Percentiles rank a stretch among this genome's conserved stretches.
phyloP scores from a whole-genome alignment of 2,329 filamentous ascomycete species.

The Fonsecaea multimorphosa region DNA sequence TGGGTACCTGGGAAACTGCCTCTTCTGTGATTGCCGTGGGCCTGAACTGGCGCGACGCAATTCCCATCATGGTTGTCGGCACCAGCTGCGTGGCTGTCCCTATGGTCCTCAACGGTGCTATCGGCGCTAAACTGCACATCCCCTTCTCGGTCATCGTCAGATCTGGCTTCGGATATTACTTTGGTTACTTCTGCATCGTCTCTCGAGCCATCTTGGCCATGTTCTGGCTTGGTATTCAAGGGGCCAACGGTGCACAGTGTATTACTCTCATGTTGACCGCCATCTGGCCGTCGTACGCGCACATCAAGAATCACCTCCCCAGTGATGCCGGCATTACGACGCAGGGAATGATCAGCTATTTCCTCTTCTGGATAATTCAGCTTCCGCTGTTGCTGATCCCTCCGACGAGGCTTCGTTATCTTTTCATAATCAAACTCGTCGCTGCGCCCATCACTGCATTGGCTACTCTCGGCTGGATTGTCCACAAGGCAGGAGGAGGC shows the following conservation, averaged over 20 bases:
- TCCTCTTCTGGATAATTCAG: constrained; percentile 64
- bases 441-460: constrained; percentile 45
- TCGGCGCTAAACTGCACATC: constrained; percentile 53
- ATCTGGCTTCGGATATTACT: constrained; percentile 64
- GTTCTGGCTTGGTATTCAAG: constrained; percentile 58
- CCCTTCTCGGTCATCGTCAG: constrained; percentile 65
- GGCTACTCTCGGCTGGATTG: constrained; percentile 42
- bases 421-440: constrained; percentile 59
- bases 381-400: constrained; percentile 63
- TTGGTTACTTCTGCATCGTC: constrained; percentile 62
- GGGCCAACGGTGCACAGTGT: constrained; percentile 43
- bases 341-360: constrained; percentile 62
- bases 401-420: constrained; percentile 59
- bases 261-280: constrained; percentile 45
- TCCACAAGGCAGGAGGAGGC: constrained; percentile 57
- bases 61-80: constrained; percentile 33
- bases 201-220: constrained; percentile 61
- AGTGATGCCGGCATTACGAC: constrained; percentile 61
- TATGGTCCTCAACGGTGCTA: constrained; percentile 59
- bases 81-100: constrained; percentile 41
- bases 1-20: constrained; percentile 60
- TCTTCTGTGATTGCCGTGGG: constrained; percentile 58
- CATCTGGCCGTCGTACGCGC: constrained; percentile 54
- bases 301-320: constrained; percentile 61
- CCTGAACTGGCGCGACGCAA: constrained; percentile 54